Evolutionary conservation across 2,329 filamentous ascomycete genomes (phyloP).

Genomic region (Tolypocladium amazonense): DNA sequence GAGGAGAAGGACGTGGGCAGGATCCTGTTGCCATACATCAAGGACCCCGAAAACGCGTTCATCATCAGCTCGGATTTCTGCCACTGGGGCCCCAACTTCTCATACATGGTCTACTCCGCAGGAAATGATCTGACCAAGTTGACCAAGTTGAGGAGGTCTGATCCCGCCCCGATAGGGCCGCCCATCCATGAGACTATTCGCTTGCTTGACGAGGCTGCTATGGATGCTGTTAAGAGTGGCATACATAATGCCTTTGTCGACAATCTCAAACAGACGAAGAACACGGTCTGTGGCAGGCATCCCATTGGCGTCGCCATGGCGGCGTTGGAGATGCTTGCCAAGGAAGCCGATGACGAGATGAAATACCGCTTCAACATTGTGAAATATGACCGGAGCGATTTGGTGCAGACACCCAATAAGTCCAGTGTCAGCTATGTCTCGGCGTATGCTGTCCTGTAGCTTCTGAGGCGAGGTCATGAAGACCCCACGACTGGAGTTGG

Average conservation of each 20-base stretch:
- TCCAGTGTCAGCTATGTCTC: conserved; percentile 94
- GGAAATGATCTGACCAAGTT: conserved; percentile 27
- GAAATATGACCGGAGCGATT: conserved; percentile 75
- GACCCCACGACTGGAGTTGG: not conserved
- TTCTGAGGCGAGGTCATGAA: not conserved
- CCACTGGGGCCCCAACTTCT: conserved; percentile 81
- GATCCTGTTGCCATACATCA: conserved; percentile 68
- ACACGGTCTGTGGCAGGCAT: conserved; percentile 90
- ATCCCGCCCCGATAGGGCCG: conserved; percentile 23
- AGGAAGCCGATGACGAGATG: conserved; percentile 23
- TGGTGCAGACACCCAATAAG: conserved; percentile 56
- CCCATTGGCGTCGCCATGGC: conserved; percentile 92
- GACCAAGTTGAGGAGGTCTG: conserved; percentile 23
- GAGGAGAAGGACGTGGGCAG: conserved; percentile 60
- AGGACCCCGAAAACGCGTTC: conserved; percentile 67
- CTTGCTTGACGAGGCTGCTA: conserved; percentile 67
- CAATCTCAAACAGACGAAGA: conserved; percentile 61
- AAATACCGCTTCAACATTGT: conserved; percentile 64
- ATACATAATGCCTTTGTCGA: conserved; percentile 58
- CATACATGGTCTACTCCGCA: conserved; percentile 64
- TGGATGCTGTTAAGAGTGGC: conserved; percentile 74
- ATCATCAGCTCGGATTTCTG: conserved; percentile 94
- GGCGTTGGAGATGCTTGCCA: conserved; percentile 57
- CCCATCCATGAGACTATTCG: conserved; percentile 79
- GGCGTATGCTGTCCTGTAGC: conserved; percentile 67